Base-by-base conservation (phyloP, 169 alveolate species). In the Plasmodium chabaudi region DNA sequence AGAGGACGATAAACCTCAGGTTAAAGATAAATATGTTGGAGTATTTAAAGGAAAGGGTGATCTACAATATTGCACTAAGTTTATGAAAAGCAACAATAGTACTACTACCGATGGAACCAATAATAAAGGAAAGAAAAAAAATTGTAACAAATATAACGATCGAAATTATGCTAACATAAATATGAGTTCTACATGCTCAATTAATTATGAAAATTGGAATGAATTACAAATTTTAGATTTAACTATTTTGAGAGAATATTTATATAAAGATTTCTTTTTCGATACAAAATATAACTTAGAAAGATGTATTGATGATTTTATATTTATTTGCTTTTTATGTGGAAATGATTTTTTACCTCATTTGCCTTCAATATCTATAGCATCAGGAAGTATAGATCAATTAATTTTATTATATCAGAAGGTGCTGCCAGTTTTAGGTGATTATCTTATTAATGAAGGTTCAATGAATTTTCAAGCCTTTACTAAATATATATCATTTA, bases 291-390 rank as follows among this genome's bases (percentile, higher is more conserved):
- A 93, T 87, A 98, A 97, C 93, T 84, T 98, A 69, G 99, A 98
- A 92, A 92, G 99, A 61, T 95, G 98, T 53, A 95, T 98, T 34
- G 99, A 98, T 88, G 99, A 98, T 93, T 97, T 98, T 88, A 97
- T 98, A 3, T 97, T 98, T 72, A 94, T 98, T 88, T 98, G 99
- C 93, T 97, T 98, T 93, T 97, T 97, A 82, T 97, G 98, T 55
- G 99, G 99, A 42, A 98, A 98, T 92, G 99, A 98, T 88, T 98
- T 98, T 87, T 90, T 98, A 49, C 99, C 99, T 1, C 98, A 97
- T 75, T 91, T 98, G 65, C 99, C 99, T 23, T 95, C 98, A 46
- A 95, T 98, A 17, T 94, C 96, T 57, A 98, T 98, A 51, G 95
- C 97, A 39, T 98, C 97, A n/a, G 99, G 99, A 2, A 98, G 99